A percentile compares a stretch with the other conserved stretches of the same genome.
These are phyloP conservation scores for Silene coronaria DNA, from an alignment of 179 eudicot species.

Conservation along the genomic window DNA sequence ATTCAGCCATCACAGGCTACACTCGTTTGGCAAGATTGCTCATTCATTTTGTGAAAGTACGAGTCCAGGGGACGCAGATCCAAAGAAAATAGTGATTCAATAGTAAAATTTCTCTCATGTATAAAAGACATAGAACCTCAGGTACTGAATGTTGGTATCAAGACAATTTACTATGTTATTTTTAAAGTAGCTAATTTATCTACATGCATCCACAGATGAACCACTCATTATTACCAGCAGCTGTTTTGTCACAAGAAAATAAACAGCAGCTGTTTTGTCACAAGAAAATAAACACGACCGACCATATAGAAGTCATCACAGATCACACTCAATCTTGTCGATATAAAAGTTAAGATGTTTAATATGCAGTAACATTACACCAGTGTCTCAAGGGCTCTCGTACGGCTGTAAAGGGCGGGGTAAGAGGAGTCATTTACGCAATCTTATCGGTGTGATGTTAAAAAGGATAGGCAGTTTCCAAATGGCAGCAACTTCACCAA, in stretches of 20 bases:
- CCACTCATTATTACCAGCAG: slow-evolving; percentile 5
- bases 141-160: not conserved
- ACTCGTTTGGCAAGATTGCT: not conserved
- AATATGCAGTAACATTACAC: not conserved
- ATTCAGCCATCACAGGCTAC: no score
- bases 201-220: slow-evolving; percentile 9
- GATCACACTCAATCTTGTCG: not conserved
- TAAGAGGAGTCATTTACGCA: no score
- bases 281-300: not conserved
- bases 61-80: not conserved
- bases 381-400: no score
- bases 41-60: not conserved
- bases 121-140: not conserved
- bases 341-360: not conserved
- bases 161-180: not conserved
- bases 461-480: not conserved
- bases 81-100: not conserved
- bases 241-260: not conserved
- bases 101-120: not conserved
- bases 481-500: not conserved
- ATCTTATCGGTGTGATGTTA: no score
- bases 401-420: no score
- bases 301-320: not conserved
- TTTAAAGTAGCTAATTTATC: not conserved
- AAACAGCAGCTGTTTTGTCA: not conserved